These are phyloP conservation scores for Eudorina sp. DNA, from an alignment of 139 green algal species.

Conservation along the genomic window DNA sequence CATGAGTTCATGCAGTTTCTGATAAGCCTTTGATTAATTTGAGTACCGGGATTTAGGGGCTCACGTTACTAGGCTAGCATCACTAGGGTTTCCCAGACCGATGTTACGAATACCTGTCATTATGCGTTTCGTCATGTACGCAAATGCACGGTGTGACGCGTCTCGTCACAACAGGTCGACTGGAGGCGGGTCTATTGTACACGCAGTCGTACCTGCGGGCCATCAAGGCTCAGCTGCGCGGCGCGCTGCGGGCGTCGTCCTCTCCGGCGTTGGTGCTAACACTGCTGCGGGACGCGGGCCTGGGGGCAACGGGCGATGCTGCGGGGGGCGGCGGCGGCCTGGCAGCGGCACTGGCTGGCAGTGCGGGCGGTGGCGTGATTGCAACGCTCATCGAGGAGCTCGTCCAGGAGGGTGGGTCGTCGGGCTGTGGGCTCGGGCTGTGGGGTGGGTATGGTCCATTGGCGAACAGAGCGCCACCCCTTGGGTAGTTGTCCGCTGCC, in stretches of 20 bases:
- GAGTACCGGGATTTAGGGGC: no score
- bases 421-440: no score
- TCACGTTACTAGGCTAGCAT: no score
- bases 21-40: no score
- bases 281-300: conserved; percentile 50
- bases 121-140: no score
- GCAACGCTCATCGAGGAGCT: conserved; percentile 67
- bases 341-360: conserved; percentile 45
- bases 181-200: conserved; percentile 89
- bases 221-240: conserved; percentile 87
- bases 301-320: conserved; percentile 34
- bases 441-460: no score
- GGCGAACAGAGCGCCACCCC: no score
- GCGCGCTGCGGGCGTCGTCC: conserved; percentile 79
- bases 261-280: conserved; percentile 61
- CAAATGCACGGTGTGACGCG: no score
- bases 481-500: no score
- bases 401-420: conserved; percentile 55
- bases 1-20: no score
- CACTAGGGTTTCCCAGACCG: no score
- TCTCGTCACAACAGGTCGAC: conserved; percentile 75
- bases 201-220: conserved; percentile 84
- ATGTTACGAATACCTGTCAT: no score
- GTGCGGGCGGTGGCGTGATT: conserved; percentile 47
- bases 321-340: conserved; percentile 44